Conservation (phyloP, 768 basidiomycete genomes). For the Lactarius sanguifluus region DNA sequence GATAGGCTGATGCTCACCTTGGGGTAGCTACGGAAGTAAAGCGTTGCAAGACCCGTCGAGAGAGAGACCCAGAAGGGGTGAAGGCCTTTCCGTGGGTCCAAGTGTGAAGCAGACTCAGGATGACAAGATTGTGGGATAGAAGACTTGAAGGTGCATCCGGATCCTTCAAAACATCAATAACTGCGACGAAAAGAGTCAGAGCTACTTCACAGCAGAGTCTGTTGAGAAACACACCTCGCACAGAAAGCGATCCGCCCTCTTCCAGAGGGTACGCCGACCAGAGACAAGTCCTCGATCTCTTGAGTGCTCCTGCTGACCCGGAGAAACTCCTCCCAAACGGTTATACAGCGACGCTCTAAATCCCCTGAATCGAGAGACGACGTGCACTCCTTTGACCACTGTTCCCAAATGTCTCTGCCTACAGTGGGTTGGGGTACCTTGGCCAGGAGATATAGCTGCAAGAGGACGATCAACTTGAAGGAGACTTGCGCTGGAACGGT, state of each 20-base stretch:
- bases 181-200: slow-evolving; percentile 12
- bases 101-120: slow-evolving; percentile 22
- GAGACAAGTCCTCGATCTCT: slow-evolving; percentile 48
- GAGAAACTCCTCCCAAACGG: slow-evolving; percentile 47
- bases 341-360: slow-evolving; percentile 38
- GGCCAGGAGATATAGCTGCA: slow-evolving; percentile 29
- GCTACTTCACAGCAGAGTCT: background rate
- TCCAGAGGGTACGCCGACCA: slow-evolving; percentile 48
- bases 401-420: slow-evolving; percentile 42
- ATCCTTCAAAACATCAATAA: slow-evolving; percentile 24
- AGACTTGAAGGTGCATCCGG: slow-evolving; percentile 19
- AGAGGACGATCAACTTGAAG: slow-evolving; percentile 30
- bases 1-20: slow-evolving; percentile 37
- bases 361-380: slow-evolving; percentile 33
- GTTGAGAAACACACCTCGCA: slow-evolving; percentile 32
- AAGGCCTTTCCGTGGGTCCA: slow-evolving; percentile 24
- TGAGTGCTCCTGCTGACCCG: slow-evolving; percentile 39
- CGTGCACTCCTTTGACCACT: slow-evolving; percentile 40
- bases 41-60: slow-evolving; percentile 26
- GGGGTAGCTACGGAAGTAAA: slow-evolving; percentile 47
- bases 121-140: slow-evolving; percentile 25
- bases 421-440: background rate
- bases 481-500: slow-evolving; percentile 16
- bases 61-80: slow-evolving; percentile 12
- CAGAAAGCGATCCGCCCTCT: slow-evolving; percentile 27